Percentiles rank a stretch among this genome's conserved stretches.
phyloP scores from a whole-genome alignment of 208 protist species.

The Herpetomonas samuelpessoai region DNA sequence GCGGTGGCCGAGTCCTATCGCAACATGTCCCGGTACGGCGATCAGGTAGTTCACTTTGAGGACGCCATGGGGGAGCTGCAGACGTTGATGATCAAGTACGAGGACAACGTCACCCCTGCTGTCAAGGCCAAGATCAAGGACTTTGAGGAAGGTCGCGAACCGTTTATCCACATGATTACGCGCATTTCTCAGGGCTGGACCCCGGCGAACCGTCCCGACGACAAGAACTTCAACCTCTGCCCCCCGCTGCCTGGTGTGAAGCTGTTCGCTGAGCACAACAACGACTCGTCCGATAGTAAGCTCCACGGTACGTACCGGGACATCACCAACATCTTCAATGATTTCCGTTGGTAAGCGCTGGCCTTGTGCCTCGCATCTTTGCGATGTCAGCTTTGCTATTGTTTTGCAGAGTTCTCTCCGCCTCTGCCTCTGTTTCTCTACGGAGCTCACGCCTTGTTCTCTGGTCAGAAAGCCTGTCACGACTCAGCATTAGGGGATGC shows the following conservation, averaged over 20 bases:
- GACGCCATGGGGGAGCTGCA: constrained; percentile 81
- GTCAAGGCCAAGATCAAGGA: constrained; percentile 76
- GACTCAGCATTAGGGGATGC: too few species aligned
- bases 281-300: constrained; percentile 72
- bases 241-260: constrained; percentile 76
- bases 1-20: constrained; percentile 73
- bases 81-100: constrained; percentile 75
- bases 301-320: constrained; percentile 82
- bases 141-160: constrained; percentile 80
- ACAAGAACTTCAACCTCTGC: constrained; percentile 61
- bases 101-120: constrained; percentile 62
- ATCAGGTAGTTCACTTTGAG: constrained; percentile 79
- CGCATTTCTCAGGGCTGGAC: constrained; percentile 85
- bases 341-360: constrained; percentile 77
- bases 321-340: constrained; percentile 85
- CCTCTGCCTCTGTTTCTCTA: too few species aligned
- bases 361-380: neutral
- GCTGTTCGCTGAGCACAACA: constrained; percentile 83
- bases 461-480: too few species aligned
- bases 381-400: neutral
- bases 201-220: constrained; percentile 77
- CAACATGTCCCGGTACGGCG: constrained; percentile 86
- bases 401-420: neutral
- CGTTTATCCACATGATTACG: constrained; percentile 84
- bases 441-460: too few species aligned